Base-by-base conservation (phyloP, 495 filamentous ascomycete genomes). In the Penicillium crystallinum region DNA sequence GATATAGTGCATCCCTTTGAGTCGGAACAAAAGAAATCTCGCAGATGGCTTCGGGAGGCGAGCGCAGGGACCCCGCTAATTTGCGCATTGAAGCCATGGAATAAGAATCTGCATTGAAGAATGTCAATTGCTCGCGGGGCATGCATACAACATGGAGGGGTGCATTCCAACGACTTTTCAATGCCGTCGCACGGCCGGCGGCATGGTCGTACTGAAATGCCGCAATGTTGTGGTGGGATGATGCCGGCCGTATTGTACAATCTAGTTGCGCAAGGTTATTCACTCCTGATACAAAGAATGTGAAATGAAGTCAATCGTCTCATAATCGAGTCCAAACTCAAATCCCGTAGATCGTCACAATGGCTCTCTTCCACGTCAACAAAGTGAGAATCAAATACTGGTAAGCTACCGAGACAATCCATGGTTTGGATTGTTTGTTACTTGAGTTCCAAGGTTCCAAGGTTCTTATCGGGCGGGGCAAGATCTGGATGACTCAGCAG, bases 1-100 rank as follows among this genome's bases (percentile, higher is more conserved):
- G 60, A 51, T 52, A 15, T 48, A 56, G 52, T 47, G 45, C 63
- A 27, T 31, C 49, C 17, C 35, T 27, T 55, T 47, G 52, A 49
- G 41, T 15, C 41, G 29, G 19, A 42, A 41, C 18, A 41, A 23
- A 41, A 42, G 17, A 42, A 33, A 12, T 42, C 37, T 34, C n/a
- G 37, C 18, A 39, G 40, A 31, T 35, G 29, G n/a, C 30, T 33
- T 50, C 19, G 48, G 19, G 11, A 50, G 9, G 4, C n/a, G 48
- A 42, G 19, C 19, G 21, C 37, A 36, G 30, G 7, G 9, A 41
- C 25, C 48, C 36, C 48, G 48, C 48, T 33, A 34, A 36, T 47
- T 36, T 27, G 25, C 15, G 21, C 40, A 43, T 22, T 22, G 18
- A 9, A 23, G 4, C 37, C 18, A 22, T 29, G 37, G 34, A 19